Conservation (phyloP, 495 filamentous ascomycete species). For the Neurospora africana region DNA sequence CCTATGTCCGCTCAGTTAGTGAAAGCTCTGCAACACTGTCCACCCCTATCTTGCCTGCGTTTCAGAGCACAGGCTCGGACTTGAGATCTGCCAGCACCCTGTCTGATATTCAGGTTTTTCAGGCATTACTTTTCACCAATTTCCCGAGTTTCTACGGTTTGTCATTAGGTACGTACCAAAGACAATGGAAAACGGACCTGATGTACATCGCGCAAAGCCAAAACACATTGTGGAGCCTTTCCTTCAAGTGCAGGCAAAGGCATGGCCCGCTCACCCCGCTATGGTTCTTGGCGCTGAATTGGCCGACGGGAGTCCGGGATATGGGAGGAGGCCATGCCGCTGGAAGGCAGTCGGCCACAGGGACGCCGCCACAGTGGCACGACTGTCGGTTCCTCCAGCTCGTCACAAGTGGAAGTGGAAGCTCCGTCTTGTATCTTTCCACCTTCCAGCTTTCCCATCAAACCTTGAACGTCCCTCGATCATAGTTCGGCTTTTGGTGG, state of each 20-base stretch:
- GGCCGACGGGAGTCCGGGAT: not conserved
- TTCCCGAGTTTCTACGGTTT: too few species aligned
- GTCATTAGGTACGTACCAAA: too few species aligned
- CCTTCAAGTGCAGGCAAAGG: not conserved
- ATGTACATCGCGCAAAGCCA: not conserved
- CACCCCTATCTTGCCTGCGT: too few species aligned
- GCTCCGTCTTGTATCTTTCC: not conserved
- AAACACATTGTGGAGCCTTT: not conserved
- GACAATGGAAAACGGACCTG: not conserved
- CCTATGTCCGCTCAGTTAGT: too few species aligned
- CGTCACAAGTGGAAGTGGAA: not conserved
- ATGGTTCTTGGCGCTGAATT: not conserved
- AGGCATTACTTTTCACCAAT: too few species aligned
- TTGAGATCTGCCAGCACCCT: too few species aligned
- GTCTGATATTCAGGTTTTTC: too few species aligned
- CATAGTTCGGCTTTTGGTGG: not conserved
- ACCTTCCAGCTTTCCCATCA: not conserved
- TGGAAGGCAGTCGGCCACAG: slow-evolving; percentile 2
- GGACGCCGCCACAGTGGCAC: slow-evolving; percentile 1
- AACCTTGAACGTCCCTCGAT: not conserved
- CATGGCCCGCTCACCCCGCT: not conserved
- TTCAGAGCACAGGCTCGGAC: too few species aligned
- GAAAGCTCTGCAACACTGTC: too few species aligned
- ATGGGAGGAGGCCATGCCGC: not conserved
- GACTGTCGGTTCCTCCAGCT: not conserved